Evolutionary conservation across 177 flowering plant genomes (phyloP).

Genomic region (Vitis hybrid): DNA sequence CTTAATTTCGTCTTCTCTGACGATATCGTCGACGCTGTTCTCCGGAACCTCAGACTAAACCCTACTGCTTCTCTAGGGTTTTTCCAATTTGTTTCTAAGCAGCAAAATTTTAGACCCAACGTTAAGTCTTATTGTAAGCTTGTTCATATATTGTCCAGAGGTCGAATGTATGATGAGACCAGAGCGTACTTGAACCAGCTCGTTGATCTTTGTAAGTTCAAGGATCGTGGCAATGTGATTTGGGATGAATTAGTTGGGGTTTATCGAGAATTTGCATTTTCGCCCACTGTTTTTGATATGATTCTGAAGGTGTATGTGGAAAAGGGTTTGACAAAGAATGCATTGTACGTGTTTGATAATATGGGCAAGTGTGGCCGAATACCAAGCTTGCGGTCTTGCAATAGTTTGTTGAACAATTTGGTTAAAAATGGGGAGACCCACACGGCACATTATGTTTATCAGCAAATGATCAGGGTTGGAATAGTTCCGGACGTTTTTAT

Average conservation of each 20-base stretch:
- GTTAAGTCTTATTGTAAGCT: conserved; percentile 53
- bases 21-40: conserved; percentile 53
- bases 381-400: conserved; percentile 85
- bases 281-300: conserved; percentile 83
- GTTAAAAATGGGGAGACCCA: conserved; percentile 43
- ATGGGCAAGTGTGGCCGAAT: conserved; percentile 60
- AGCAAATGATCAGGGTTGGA: conserved; percentile 59
- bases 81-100: conserved; percentile 58
- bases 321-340: conserved; percentile 56
- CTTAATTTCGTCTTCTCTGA: conserved; percentile 59
- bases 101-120: conserved; percentile 54
- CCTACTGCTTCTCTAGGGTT: conserved; percentile 54
- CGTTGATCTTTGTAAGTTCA: conserved; percentile 30
- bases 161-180: conserved; percentile 57
- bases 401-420: conserved; percentile 67
- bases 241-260: conserved; percentile 62
- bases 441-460: conserved; percentile 51
- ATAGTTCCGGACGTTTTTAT: conserved; percentile 72
- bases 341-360: conserved; percentile 82
- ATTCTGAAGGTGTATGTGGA: conserved; percentile 65
- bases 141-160: conserved; percentile 73
- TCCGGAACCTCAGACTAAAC: conserved; percentile 49
- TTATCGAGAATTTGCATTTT: conserved; percentile 64
- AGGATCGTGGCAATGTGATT: conserved; percentile 27
- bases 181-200: conserved; percentile 48